Conservation (phyloP, 2,329 filamentous ascomycete species). For the Venturia effusa region DNA sequence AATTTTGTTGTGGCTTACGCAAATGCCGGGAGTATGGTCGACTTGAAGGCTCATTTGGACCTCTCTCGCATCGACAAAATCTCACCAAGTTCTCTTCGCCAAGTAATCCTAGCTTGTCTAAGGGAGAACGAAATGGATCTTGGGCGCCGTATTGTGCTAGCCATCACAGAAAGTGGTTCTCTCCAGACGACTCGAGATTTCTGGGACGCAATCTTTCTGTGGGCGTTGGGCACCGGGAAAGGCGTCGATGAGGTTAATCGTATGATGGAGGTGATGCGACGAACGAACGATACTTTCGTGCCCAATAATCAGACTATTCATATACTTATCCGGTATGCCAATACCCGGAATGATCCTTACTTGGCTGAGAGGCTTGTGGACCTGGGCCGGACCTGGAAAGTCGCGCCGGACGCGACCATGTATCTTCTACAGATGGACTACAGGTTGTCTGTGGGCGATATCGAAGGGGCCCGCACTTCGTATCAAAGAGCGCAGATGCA, state of each 20-base stretch:
- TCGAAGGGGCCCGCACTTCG: slow-evolving; percentile 56
- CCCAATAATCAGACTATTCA: slow-evolving; percentile 70
- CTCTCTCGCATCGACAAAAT: not conserved
- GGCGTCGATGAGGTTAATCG: slow-evolving; percentile 60
- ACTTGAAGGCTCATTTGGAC: not conserved
- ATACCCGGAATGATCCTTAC: slow-evolving; percentile 57
- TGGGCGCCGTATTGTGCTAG: slow-evolving; percentile 48
- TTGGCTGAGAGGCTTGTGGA: slow-evolving; percentile 63
- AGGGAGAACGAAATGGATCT: slow-evolving; percentile 42
- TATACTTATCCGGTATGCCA: slow-evolving; percentile 59
- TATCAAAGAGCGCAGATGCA: slow-evolving; percentile 52
- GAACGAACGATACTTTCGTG: slow-evolving; percentile 27
- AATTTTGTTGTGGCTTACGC: not conserved
- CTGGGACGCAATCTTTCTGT: slow-evolving; percentile 66
- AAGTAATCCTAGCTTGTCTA: slow-evolving; percentile 3
- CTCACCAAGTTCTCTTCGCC: not conserved
- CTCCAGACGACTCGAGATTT: slow-evolving; percentile 33
- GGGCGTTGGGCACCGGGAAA: slow-evolving; percentile 62
- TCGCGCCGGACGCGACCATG: slow-evolving; percentile 59
- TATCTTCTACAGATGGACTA: slow-evolving; percentile 67
- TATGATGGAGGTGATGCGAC: slow-evolving; percentile 60
- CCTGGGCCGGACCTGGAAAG: slow-evolving; percentile 52
- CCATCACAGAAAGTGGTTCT: slow-evolving; percentile 15
- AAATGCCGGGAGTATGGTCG: not conserved
- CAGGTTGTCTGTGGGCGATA: slow-evolving; percentile 59